A percentile compares a stretch with the other conserved stretches of the same genome.
phyloP scores from a whole-genome alignment of 176 grass and related monocot species.

The Ensete glaucum region DNA sequence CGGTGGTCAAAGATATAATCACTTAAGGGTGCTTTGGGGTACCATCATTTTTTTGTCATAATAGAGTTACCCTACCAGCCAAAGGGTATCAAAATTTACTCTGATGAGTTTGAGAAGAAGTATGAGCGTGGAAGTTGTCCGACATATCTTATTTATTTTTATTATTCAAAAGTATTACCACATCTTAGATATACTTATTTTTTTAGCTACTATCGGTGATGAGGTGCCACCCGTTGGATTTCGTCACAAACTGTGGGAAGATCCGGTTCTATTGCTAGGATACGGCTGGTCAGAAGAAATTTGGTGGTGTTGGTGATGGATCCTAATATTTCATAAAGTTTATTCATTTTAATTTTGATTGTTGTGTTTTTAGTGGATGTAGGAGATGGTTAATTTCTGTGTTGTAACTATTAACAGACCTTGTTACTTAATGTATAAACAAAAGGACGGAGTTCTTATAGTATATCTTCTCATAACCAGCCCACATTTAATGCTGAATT shows the following conservation, averaged over 20 bases:
- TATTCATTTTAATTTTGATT: neutral
- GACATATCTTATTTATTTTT: neutral
- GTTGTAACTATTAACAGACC: too few species aligned
- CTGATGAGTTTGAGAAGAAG: constrained; percentile 10
- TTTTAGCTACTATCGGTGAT: constrained; percentile 20
- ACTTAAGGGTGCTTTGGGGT: too few species aligned
- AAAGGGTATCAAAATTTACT: too few species aligned
- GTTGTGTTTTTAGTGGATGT: neutral
- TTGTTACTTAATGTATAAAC: too few species aligned
- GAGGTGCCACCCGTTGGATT: constrained; percentile 14
- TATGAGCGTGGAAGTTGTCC: constrained; percentile 3
- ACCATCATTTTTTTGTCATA: too few species aligned
- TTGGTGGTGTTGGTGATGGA: constrained; percentile 19
- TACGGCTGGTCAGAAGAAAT: constrained; percentile 19
- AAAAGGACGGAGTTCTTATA: too few species aligned
- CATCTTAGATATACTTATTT: neutral
- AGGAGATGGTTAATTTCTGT: too few species aligned
- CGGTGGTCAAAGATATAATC: too few species aligned
- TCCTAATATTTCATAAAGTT: constrained; percentile 4
- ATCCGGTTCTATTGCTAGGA: constrained; percentile 17
- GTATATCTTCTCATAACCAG: too few species aligned
- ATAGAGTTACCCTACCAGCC: too few species aligned
- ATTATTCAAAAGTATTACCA: neutral
- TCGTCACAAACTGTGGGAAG: constrained; percentile 22
- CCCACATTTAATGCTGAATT: too few species aligned